Evolutionary conservation across 1,139 yeast species (phyloP).

Genomic region (Diutina pseudorugosa): DNA sequence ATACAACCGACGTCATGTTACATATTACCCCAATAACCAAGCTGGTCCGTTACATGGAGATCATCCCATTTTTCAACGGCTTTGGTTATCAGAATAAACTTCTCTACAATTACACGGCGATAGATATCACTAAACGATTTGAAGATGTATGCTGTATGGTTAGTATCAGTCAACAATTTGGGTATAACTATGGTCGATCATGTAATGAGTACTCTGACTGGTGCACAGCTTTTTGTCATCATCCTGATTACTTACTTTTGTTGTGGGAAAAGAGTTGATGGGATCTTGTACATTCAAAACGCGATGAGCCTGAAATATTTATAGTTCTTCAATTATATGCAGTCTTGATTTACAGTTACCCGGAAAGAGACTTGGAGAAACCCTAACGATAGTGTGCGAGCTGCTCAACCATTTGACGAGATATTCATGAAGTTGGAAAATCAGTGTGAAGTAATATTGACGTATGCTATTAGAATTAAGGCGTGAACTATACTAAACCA

Average conservation of each 20-base stretch:
- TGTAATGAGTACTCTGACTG: constrained; percentile 4
- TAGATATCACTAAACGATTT: too few species aligned
- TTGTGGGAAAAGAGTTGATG: neutral
- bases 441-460: neutral
- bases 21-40: too few species aligned
- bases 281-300: neutral
- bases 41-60: too few species aligned
- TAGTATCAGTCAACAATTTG: constrained; percentile 3
- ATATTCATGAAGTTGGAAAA: neutral
- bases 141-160: neutral
- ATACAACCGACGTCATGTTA: too few species aligned
- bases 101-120: too few species aligned
- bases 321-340: neutral
- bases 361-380: neutral
- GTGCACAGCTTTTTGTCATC: constrained; percentile 5
- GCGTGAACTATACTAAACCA: neutral
- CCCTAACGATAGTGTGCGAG: neutral
- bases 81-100: too few species aligned
- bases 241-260: constrained; percentile 2
- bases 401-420: too few species aligned
- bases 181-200: constrained; percentile 4
- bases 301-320: neutral
- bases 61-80: too few species aligned
- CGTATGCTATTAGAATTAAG: neutral
- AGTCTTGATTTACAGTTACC: neutral